Percentiles rank a stretch among this genome's conserved stretches.
phyloP scores from a whole-genome alignment of 768 basidiomycete genomes.

The Strobilomyces confusus region DNA sequence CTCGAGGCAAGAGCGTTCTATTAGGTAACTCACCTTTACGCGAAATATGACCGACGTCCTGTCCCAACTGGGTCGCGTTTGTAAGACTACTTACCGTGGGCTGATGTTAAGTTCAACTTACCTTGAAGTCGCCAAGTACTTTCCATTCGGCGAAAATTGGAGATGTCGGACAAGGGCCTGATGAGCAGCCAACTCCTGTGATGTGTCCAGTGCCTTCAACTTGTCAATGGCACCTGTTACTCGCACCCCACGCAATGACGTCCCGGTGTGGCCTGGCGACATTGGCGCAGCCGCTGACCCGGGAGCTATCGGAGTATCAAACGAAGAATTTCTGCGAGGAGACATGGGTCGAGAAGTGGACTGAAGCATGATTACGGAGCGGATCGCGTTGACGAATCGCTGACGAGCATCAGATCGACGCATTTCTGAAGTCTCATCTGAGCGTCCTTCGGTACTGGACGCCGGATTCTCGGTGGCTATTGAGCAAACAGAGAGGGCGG shows the following conservation, averaged over 20 bases:
- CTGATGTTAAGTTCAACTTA: conserved; percentile 15
- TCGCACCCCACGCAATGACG: conserved; percentile 38
- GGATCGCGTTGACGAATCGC: conserved; percentile 42
- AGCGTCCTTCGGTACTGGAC: conserved; percentile 24
- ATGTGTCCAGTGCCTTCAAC: conserved; percentile 36
- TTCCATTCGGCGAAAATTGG: conserved; percentile 54
- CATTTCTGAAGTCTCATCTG: conserved; percentile 25
- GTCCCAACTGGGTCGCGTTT: conserved; percentile 40
- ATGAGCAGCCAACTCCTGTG: conserved; percentile 43
- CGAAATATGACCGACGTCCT: conserved; percentile 48
- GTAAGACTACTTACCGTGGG: conserved; percentile 2
- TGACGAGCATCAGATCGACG: conserved; percentile 30
- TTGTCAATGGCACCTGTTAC: conserved; percentile 40
- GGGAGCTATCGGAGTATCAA: conserved; percentile 23
- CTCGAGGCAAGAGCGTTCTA: conserved; percentile 9
- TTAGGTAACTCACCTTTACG: conserved; percentile 38
- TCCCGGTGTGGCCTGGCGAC: conserved; percentile 31
- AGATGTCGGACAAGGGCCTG: conserved; percentile 49
- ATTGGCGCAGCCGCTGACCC: conserved; percentile 20
- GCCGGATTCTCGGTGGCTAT: conserved; percentile 24
- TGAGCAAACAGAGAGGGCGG: conserved; percentile 26
- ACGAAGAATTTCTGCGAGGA: conserved; percentile 30
- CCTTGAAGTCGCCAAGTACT: conserved; percentile 52
- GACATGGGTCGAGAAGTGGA: conserved; percentile 30
- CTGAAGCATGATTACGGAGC: conserved; percentile 45